Base-by-base conservation (phyloP, 495 filamentous ascomycete genomes). In the Aspergillus leporis region DNA sequence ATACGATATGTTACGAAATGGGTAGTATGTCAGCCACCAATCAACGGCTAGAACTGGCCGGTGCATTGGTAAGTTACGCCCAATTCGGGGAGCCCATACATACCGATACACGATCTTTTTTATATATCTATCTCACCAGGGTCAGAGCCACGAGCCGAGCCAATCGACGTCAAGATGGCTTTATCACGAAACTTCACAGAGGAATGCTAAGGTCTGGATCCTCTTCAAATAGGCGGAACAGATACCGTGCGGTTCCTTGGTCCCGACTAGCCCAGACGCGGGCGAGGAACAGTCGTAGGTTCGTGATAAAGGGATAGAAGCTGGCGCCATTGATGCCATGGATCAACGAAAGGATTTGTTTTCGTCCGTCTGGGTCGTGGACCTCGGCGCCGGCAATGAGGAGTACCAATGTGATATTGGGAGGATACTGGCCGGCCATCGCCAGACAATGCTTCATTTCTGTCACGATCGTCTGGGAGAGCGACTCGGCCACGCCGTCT, bases 251-350 rank as follows among this genome's bases (percentile, higher is more conserved):
- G 7, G 48, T 53, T n/a, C 56, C 56, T 30, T 53, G 47, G 38
- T 59, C 56, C 36, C 56, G 50, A 43, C 48, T 48, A 10, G 21
- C 32, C 56, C 56, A 59, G 6, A 59, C 56, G 7, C 56, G 56
- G n/a, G 36, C 32, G 25, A 59, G 49, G 49, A 51, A 59, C 48
- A 59, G 40, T 23, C 48, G 56, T 10, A 59, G 41, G 16, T 59
- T 59, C 6, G 48, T 25, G 34, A 59, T 32, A 53, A 59, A 59
- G 36, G 56, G 56, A 36, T 59, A 59, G 41, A 59, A 59, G n/a
- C 23, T 25, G 14, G 56, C 30, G 7, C 56, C 56, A 2, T 36
- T 21, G 30, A 59, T 45, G n/a, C 43, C 40, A 5, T 41, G 49
- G 13, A 59, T 38, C 49, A 59, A 22, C 16, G 48, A 59, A n/a